These are phyloP conservation scores for Boletellus ananas DNA, from an alignment of 768 basidiomycete species.

Conservation along the genomic window DNA sequence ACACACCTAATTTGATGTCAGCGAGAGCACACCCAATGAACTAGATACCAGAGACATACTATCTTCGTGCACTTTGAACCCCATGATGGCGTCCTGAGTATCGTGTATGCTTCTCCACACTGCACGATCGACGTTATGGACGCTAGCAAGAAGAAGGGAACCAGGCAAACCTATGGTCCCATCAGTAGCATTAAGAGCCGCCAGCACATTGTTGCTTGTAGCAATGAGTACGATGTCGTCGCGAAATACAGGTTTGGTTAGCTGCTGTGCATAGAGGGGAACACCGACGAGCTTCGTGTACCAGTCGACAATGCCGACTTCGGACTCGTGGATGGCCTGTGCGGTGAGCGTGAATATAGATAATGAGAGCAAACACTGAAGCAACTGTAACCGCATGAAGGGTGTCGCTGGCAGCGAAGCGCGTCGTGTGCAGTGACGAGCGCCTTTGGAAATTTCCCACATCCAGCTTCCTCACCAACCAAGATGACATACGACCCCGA, in stretches of 20 bases:
- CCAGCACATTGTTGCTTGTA: constrained; percentile 74
- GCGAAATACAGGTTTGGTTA: constrained; percentile 61
- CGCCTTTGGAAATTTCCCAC: constrained; percentile 12
- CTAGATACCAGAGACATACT: constrained; percentile 39
- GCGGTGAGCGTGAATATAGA: constrained; percentile 22
- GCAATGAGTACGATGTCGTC: constrained; percentile 58
- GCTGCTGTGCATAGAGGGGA: constrained; percentile 49
- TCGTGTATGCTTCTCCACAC: constrained; percentile 82
- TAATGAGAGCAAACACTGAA: constrained; percentile 17
- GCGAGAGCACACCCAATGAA: neutral
- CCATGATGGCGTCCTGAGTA: constrained; percentile 61
- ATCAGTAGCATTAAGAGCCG: constrained; percentile 60
- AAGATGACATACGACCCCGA: constrained; percentile 49
- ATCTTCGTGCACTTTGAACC: constrained; percentile 54
- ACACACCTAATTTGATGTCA: constrained; percentile 46
- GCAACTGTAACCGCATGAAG: constrained; percentile 15
- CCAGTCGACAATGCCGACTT: constrained; percentile 87
- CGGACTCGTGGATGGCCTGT: constrained; percentile 62
- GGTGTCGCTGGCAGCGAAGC: no score
- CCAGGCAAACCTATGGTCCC: constrained; percentile 62
- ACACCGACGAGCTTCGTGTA: constrained; percentile 73
- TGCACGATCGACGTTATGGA: constrained; percentile 25
- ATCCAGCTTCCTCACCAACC: constrained; percentile 1
- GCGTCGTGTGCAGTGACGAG: neutral
- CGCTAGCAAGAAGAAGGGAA: constrained; percentile 3